Conservation (phyloP, 257 asterid genomes). For the Gentiana macrophylla region DNA sequence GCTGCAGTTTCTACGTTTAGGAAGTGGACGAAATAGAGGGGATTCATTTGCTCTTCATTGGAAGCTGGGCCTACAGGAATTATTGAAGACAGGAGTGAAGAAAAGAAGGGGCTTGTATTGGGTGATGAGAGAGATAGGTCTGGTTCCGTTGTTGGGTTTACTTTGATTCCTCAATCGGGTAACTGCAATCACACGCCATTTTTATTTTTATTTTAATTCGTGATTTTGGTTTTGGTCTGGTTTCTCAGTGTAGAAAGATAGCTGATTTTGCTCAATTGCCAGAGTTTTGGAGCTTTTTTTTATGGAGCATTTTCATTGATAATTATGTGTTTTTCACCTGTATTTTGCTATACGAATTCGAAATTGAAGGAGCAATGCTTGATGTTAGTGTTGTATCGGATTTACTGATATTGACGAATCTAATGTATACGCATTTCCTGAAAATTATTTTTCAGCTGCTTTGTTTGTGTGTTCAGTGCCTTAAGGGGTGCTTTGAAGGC, state of each 20-base stretch:
- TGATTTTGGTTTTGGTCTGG: background rate
- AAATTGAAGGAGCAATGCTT: background rate
- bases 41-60: slow-evolving; percentile 9
- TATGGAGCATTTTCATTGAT: background rate
- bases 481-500: too few species aligned
- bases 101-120: slow-evolving; percentile 29
- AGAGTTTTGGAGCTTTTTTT: background rate
- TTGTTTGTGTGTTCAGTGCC: too few species aligned
- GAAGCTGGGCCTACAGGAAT: slow-evolving; percentile 18
- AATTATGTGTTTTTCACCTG: background rate
- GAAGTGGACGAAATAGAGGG: slow-evolving; percentile 21
- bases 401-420: too few species aligned
- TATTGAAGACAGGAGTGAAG: slow-evolving; percentile 11
- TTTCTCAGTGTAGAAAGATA: background rate
- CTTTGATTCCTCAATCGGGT: slow-evolving; percentile 70
- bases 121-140: slow-evolving; percentile 44
- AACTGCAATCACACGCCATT: background rate
- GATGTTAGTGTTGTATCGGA: background rate
- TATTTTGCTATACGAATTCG: background rate
- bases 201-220: background rate
- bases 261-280: background rate
- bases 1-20: slow-evolving; percentile 22
- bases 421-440: too few species aligned
- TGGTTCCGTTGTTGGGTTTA: slow-evolving; percentile 60
- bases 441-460: too few species aligned